Evolutionary conservation across 345 rosid species (phyloP).

Genomic region (Erucastrum elatum): DNA sequence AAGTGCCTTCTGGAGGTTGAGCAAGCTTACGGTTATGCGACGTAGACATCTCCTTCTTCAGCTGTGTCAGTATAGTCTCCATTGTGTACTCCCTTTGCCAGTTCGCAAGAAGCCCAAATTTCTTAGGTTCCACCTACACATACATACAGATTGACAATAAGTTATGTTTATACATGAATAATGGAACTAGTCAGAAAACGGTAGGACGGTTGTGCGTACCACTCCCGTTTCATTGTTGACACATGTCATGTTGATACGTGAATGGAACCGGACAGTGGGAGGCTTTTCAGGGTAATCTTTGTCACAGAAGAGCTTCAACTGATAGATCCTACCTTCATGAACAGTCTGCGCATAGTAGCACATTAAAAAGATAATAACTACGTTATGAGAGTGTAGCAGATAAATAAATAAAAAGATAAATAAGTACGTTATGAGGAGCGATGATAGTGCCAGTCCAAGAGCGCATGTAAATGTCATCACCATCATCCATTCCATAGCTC

Average conservation of each 20-base stretch:
- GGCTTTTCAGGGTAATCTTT: constrained; percentile 98
- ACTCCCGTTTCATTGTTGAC: constrained; percentile 96
- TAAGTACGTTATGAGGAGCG: constrained; percentile 82
- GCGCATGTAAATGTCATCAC: constrained; percentile 91
- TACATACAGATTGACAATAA: not conserved
- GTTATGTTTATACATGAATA: not conserved
- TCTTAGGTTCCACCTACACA: constrained; percentile 69
- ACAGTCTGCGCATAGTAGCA: constrained; percentile 58
- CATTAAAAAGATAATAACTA: not conserved
- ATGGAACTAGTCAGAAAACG: not conserved
- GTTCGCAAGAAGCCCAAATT: constrained; percentile 66
- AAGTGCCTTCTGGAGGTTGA: constrained; percentile 85
- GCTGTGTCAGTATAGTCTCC: constrained; percentile 75
- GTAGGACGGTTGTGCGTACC: constrained; percentile 44
- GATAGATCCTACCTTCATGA: constrained; percentile 95
- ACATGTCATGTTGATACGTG: constrained; percentile 88
- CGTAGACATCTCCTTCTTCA: constrained; percentile 77
- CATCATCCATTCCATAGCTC: constrained; percentile 99
- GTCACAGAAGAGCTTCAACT: constrained; percentile 96
- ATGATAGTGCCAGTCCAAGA: constrained; percentile 96
- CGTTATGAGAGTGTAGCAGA: not conserved
- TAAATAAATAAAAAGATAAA: constrained; percentile 7
- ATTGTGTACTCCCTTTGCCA: constrained; percentile 81
- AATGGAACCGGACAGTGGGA: constrained; percentile 91
- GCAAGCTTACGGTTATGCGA: constrained; percentile 77